Percentiles rank a stretch among this genome's conserved stretches.
These are phyloP conservation scores for Bryum argenteum DNA, from an alignment of 225 moss, liverwort and hornwort genomes.

Conservation along the genomic window DNA sequence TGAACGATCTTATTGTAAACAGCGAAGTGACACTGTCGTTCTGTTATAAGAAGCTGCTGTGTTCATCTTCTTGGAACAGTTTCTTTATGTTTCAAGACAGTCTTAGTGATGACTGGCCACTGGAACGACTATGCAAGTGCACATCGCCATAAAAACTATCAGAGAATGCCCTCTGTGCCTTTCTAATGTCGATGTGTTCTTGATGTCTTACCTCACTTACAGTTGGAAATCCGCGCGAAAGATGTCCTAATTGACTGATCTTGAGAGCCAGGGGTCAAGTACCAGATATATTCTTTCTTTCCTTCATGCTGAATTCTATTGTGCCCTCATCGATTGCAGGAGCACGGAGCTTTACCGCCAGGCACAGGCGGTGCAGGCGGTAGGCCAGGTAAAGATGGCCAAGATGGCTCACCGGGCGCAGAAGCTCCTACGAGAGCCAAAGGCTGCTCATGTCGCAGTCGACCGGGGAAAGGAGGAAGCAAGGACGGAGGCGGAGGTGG, in stretches of 20 bases:
- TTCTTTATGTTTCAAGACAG: neutral
- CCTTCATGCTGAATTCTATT: neutral
- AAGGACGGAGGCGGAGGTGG: conserved; percentile 29
- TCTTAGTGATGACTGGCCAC: no score
- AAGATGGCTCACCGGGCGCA: conserved; percentile 36
- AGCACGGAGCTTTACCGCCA: conserved; percentile 17
- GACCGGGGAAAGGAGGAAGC: conserved; percentile 13
- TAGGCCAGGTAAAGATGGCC: conserved; percentile 40
- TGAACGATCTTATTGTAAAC: neutral
- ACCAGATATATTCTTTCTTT: no score
- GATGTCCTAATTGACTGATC: no score
- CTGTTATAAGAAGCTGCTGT: neutral
- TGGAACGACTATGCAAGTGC: neutral
- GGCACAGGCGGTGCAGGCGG: conserved; percentile 53
- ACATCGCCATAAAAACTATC: no score
- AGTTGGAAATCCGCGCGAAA: no score
- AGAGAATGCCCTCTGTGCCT: no score
- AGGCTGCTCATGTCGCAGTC: conserved; percentile 43
- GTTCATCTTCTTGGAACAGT: neutral
- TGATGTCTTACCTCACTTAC: no score
- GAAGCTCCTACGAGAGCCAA: conserved; percentile 14
- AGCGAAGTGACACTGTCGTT: neutral
- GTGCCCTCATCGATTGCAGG: conserved; percentile 15
- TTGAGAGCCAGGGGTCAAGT: neutral
- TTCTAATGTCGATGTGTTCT: no score